These are phyloP conservation scores for Talaromyces wortmannii DNA, from an alignment of 495 filamentous ascomycete genomes.

Conservation along the genomic window DNA sequence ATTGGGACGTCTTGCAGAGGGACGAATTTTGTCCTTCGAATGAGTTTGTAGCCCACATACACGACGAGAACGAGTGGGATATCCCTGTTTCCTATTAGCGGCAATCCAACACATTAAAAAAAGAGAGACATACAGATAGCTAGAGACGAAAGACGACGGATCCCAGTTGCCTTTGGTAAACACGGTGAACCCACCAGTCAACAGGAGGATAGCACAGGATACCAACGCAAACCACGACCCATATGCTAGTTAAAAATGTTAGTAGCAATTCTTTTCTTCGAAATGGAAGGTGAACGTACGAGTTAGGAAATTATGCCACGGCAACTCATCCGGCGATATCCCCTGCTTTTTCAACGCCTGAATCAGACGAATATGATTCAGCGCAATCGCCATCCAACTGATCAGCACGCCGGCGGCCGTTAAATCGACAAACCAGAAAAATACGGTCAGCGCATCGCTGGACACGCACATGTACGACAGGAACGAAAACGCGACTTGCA, in stretches of 20 bases:
- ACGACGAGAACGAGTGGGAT: conserved; percentile 37
- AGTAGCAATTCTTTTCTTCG: no score
- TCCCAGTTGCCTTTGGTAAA: conserved; percentile 39
- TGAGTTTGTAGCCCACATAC: conserved; percentile 32
- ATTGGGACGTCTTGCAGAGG: conserved; percentile 23
- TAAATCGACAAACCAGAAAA: conserved; percentile 54
- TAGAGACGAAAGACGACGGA: conserved; percentile 24
- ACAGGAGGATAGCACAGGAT: conserved; percentile 42
- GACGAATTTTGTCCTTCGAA: conserved; percentile 27
- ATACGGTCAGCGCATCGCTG: conserved; percentile 48
- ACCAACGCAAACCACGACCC: conserved; percentile 52
- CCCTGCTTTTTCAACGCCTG: conserved; percentile 44
- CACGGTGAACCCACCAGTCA: conserved; percentile 58
- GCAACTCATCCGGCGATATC: conserved; percentile 34
- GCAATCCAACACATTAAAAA: background rate
- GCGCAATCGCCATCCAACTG: conserved; percentile 46
- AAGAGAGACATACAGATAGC: conserved; percentile 23
- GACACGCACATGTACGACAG: conserved; percentile 55
- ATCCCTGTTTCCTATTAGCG: conserved; percentile 14
- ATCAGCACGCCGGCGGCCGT: conserved; percentile 48
- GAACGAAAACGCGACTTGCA: conserved; percentile 45
- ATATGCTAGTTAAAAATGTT: conserved; percentile 31
- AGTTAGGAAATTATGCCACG: conserved; percentile 40
- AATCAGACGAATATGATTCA: conserved; percentile 52
- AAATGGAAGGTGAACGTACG: conserved; percentile 8